A percentile compares a stretch with the other conserved stretches of the same genome.
Conservation (phyloP, 1,139 yeast species). For the Candida tropicalis region DNA sequence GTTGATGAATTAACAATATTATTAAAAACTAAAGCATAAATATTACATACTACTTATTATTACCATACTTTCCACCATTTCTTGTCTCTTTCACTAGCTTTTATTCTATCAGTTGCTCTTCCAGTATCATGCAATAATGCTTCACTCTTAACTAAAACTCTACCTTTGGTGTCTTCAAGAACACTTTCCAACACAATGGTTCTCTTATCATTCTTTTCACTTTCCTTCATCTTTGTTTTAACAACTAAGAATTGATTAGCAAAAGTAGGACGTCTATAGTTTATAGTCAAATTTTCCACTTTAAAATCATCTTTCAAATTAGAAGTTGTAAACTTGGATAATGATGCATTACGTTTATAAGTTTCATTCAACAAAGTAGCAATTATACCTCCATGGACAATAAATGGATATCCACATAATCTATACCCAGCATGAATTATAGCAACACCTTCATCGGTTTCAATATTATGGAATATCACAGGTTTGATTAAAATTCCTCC, state of each 20-base stretch:
- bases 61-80: constrained; percentile 11
- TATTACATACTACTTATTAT: background rate
- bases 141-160: constrained; percentile 37
- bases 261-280: constrained; percentile 72
- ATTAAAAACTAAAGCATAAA: background rate
- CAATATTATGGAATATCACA: constrained; percentile 60
- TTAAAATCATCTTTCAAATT: constrained; percentile 44
- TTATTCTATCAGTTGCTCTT: constrained; percentile 26
- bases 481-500: constrained; percentile 84
- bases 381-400: constrained; percentile 88
- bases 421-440: constrained; percentile 78
- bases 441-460: constrained; percentile 62
- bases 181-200: constrained; percentile 32
- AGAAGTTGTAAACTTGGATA: constrained; percentile 33
- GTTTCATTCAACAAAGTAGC: constrained; percentile 83
- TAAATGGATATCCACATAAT: constrained; percentile 83
- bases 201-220: constrained; percentile 24
- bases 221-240: constrained; percentile 46
- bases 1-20: too few relatives aligned
- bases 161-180: constrained; percentile 39
- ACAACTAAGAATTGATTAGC: constrained; percentile 80
- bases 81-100: constrained; percentile 12
- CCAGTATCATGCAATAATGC: constrained; percentile 46
- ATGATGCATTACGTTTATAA: constrained; percentile 59
- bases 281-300: constrained; percentile 53